Percentiles rank a stretch among this genome's conserved stretches.
Conservation (phyloP, 2,329 filamentous ascomycete species). For the Beauveria australis region DNA sequence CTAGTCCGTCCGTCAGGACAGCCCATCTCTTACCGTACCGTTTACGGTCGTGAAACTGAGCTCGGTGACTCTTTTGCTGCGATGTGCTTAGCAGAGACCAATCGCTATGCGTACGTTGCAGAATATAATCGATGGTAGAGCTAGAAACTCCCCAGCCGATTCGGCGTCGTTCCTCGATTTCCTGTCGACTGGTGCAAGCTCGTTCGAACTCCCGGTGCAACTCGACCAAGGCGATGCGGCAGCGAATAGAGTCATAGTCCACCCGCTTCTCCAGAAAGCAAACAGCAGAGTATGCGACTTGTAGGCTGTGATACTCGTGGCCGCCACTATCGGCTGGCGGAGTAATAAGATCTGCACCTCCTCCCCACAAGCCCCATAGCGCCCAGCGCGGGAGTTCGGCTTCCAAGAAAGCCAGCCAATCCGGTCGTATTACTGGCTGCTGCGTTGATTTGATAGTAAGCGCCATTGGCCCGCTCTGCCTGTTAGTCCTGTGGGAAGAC, state of each 20-base stretch:
- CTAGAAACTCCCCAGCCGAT: not conserved
- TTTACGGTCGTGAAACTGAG: not conserved
- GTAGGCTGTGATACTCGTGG: not conserved
- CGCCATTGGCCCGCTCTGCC: too few species aligned
- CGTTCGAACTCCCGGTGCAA: not conserved
- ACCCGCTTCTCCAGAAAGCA: not conserved
- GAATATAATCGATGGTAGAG: not conserved
- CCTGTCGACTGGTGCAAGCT: not conserved
- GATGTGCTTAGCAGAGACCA: not conserved
- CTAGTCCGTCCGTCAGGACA: not conserved
- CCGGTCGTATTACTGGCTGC: not conserved
- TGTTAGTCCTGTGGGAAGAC: too few species aligned
- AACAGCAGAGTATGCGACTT: not conserved
- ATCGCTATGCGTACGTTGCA: not conserved
- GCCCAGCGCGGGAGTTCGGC: not conserved
- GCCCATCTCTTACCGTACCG: not conserved
- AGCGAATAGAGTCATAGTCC: not conserved
- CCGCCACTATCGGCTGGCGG: not conserved
- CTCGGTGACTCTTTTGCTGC: not conserved
- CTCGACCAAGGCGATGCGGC: not conserved
- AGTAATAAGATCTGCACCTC: not conserved
- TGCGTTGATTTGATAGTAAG: too few species aligned
- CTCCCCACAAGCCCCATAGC: not conserved
- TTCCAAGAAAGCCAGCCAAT: not conserved
- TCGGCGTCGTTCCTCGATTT: not conserved